These are phyloP conservation scores for Candida ipomoeae DNA, from an alignment of 805 yeast genomes.

Conservation along the genomic window DNA sequence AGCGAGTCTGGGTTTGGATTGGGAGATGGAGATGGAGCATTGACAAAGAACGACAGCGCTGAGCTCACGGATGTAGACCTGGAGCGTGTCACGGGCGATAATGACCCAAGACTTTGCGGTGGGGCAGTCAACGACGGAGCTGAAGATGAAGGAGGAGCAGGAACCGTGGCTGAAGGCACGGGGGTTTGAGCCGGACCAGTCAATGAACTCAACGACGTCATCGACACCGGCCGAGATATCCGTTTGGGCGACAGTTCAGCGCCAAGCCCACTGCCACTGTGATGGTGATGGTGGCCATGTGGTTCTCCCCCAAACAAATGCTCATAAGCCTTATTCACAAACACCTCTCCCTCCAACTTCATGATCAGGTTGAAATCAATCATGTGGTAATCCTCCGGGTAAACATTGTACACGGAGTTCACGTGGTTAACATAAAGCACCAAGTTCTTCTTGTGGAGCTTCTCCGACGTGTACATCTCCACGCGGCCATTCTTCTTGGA, in stretches of 20 bases:
- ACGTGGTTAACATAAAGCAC: slow-evolving; percentile 46
- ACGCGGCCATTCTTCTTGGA: slow-evolving; percentile 46
- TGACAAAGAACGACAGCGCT: slow-evolving; percentile 28
- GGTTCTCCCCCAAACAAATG: slow-evolving; percentile 25
- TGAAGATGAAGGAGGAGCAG: too few relatives aligned
- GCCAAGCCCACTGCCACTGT: too few relatives aligned
- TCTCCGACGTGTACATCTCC: slow-evolving; percentile 49
- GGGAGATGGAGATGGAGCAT: slow-evolving; percentile 27
- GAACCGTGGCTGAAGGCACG: not conserved
- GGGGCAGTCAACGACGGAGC: too few relatives aligned
- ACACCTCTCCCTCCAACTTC: slow-evolving; percentile 52
- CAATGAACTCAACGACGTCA: slow-evolving; percentile 19
- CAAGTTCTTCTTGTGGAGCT: slow-evolving; percentile 47
- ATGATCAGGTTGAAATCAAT: slow-evolving; percentile 56
- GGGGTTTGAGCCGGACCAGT: slow-evolving; percentile 9
- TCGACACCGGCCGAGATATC: slow-evolving; percentile 18
- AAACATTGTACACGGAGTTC: slow-evolving; percentile 49
- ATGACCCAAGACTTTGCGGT: too few relatives aligned
- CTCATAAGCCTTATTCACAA: slow-evolving; percentile 40
- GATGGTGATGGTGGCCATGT: not conserved
- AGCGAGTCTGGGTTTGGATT: slow-evolving; percentile 17
- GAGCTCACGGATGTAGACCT: slow-evolving; percentile 23
- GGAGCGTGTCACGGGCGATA: slow-evolving; percentile 10
- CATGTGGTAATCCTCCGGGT: slow-evolving; percentile 53
- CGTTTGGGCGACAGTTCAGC: slow-evolving; percentile 11